Evolutionary conservation across 1,139 yeast genomes (phyloP).

Genomic region (Meyerozyma sp.): DNA sequence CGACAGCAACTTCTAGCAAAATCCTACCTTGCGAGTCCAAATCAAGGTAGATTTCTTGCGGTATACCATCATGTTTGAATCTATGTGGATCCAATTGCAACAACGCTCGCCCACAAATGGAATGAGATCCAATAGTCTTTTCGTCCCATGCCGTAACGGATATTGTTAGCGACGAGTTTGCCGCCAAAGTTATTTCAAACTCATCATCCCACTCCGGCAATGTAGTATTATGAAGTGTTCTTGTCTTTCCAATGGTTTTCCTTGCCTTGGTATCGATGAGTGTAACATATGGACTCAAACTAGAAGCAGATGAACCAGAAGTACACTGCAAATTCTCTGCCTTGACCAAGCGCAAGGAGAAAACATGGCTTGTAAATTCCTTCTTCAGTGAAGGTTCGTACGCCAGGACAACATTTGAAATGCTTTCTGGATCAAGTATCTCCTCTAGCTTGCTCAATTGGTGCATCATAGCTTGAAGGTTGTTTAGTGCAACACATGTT

Average conservation of each 20-base stretch:
- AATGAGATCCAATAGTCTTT: slow-evolving; percentile 46
- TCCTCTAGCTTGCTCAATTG: slow-evolving; percentile 59
- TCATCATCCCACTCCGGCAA: slow-evolving; percentile 91
- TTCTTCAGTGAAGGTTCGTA: slow-evolving; percentile 27
- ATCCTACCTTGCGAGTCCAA: slow-evolving; percentile 67
- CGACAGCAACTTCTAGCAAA: slow-evolving; percentile 63
- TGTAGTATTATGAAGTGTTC: slow-evolving; percentile 53
- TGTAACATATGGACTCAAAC: slow-evolving; percentile 64
- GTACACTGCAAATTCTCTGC: slow-evolving; percentile 62
- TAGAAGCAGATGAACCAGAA: slow-evolving; percentile 42
- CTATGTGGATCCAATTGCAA: slow-evolving; percentile 60
- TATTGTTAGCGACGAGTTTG: slow-evolving; percentile 38
- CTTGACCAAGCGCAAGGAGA: slow-evolving; percentile 58
- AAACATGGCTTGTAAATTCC: slow-evolving; percentile 46
- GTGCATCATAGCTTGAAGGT: slow-evolving; percentile 56
- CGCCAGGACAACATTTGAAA: slow-evolving; percentile 42
- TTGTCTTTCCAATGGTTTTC: slow-evolving; percentile 65
- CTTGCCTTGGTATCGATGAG: slow-evolving; percentile 57
- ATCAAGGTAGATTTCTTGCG: slow-evolving; percentile 56
- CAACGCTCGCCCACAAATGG: slow-evolving; percentile 64
- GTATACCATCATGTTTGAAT: slow-evolving; percentile 65
- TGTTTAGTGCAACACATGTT: slow-evolving; percentile 74
- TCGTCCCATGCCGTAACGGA: slow-evolving; percentile 76
- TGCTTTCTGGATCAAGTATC: slow-evolving; percentile 54
- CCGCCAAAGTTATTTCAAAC: slow-evolving; percentile 54